Evolutionary conservation across 1,139 yeast genomes (phyloP).

Genomic region (Blastobotrys indianensis): DNA sequence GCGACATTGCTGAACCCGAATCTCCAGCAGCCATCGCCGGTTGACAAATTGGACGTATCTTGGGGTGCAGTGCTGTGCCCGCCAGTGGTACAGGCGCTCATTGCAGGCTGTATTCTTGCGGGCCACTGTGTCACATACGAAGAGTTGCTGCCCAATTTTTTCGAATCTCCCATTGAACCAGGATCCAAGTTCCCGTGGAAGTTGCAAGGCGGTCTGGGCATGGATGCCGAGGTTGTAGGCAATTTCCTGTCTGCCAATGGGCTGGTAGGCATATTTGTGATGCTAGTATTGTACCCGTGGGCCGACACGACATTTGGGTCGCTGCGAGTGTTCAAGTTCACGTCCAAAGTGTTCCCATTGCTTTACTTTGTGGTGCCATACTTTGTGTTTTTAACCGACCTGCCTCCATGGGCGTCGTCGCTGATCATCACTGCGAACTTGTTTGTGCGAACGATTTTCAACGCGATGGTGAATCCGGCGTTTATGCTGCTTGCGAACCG

Average conservation of each 20-base stretch:
- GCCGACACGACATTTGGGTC: constrained; percentile 49
- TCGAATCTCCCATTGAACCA: constrained; percentile 44
- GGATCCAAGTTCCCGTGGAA: constrained; percentile 45
- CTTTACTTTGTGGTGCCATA: constrained; percentile 48
- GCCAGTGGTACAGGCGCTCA: constrained; percentile 16
- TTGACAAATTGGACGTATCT: constrained; percentile 26
- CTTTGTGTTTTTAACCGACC: constrained; percentile 38
- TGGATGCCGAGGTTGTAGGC: constrained; percentile 47
- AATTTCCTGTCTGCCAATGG: constrained; percentile 52
- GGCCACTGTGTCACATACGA: constrained; percentile 50
- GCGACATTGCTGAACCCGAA: constrained; percentile 5
- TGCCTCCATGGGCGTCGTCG: constrained; percentile 13
- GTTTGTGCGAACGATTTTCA: constrained; percentile 19
- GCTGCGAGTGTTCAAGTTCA: constrained; percentile 40
- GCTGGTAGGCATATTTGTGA: constrained; percentile 47
- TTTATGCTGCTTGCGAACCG: constrained; percentile 30
- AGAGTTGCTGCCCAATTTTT: constrained; percentile 55
- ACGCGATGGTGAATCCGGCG: constrained; percentile 28
- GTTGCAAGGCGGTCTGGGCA: constrained; percentile 47
- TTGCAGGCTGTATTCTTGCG: constrained; percentile 32
- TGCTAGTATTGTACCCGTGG: constrained; percentile 49
- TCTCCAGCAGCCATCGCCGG: neutral
- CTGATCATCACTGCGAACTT: constrained; percentile 10
- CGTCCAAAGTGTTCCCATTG: constrained; percentile 43
- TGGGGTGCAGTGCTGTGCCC: constrained; percentile 33